phyloP scores from a whole-genome alignment of 768 basidiomycete species.

The Rhizopogon rudus region DNA sequence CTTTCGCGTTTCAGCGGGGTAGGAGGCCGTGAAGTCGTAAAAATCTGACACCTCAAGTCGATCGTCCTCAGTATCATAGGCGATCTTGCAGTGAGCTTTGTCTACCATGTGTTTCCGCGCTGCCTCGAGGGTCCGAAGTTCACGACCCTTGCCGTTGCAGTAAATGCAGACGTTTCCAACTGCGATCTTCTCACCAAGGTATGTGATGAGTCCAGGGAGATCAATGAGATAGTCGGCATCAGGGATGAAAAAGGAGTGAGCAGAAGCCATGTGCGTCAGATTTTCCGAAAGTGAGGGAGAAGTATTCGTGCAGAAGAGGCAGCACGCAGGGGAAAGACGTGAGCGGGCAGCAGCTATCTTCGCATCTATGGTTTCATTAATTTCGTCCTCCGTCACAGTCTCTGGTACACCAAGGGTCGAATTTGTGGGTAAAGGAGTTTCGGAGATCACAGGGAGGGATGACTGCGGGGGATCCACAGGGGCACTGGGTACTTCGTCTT shows the following conservation, averaged over 20 bases:
- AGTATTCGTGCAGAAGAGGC: conserved; percentile 78
- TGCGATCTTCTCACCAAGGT: conserved; percentile 90
- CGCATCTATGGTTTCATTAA: conserved; percentile 59
- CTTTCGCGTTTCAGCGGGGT: conserved; percentile 44
- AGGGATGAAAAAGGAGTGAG: conserved; percentile 94
- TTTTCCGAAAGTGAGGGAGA: conserved; percentile 55
- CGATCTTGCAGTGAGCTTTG: conserved; percentile 95
- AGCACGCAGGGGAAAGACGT: conserved; percentile 57
- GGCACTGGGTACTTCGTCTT: conserved; percentile 14
- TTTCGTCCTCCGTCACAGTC: conserved; percentile 40
- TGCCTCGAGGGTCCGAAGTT: conserved; percentile 81
- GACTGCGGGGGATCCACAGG: conserved; percentile 5
- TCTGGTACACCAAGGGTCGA: conserved; percentile 25
- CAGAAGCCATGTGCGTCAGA: conserved; percentile 79
- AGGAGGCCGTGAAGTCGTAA: conserved; percentile 87
- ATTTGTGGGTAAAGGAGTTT: conserved; percentile 2
- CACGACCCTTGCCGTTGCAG: conserved; percentile 79
- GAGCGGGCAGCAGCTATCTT: conserved; percentile 70
- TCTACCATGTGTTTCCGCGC: conserved; percentile 95
- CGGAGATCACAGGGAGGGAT: conserved; percentile 3
- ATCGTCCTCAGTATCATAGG: conserved; percentile 78
- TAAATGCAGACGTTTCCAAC: conserved; percentile 92
- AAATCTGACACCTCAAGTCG: conserved; percentile 86
- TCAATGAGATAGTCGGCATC: conserved; percentile 90
- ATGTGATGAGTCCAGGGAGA: conserved; percentile 70